phyloP scores from a whole-genome alignment of 1,139 yeast species.

The Candida tetrigidarum region DNA sequence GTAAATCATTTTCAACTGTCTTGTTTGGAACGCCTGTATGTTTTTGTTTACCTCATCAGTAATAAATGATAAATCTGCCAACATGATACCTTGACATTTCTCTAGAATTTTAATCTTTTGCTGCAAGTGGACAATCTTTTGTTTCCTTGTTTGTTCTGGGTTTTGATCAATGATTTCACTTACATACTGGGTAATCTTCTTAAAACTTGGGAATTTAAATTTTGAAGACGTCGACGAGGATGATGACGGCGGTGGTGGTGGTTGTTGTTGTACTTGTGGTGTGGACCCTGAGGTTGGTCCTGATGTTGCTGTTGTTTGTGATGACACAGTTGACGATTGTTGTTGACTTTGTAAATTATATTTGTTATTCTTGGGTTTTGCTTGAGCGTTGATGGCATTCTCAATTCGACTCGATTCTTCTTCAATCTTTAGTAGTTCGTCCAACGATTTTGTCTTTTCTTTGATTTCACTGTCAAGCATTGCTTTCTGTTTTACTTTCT shows the following conservation, averaged over 20 bases:
- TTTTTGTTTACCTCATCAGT: constrained; percentile 55
- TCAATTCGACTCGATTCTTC: constrained; percentile 44
- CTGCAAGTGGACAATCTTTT: constrained; percentile 53
- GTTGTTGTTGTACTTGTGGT: constrained; percentile 1
- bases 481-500: constrained; percentile 69
- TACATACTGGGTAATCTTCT: constrained; percentile 63
- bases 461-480: constrained; percentile 59
- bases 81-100: constrained; percentile 61
- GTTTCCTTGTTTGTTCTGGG: constrained; percentile 67
- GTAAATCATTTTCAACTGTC: constrained; percentile 49
- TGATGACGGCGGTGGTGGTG: constrained; percentile 7
- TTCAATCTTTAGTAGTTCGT: constrained; percentile 45
- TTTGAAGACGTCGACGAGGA: constrained; percentile 16
- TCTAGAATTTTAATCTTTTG: constrained; percentile 57
- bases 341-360: constrained; percentile 26
- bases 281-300: background rate
- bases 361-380: constrained; percentile 29
- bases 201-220: constrained; percentile 34
- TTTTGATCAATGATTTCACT: constrained; percentile 73
- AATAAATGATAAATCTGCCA: constrained; percentile 57
- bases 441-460: constrained; percentile 46
- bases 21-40: constrained; percentile 52
- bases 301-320: constrained; percentile 2
- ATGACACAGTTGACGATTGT: constrained; percentile 1
- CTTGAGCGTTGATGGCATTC: constrained; percentile 31